Evolutionary conservation across 192 early-diverging fungal genomes (phyloP).

Genomic region (Coemansia sp.): DNA sequence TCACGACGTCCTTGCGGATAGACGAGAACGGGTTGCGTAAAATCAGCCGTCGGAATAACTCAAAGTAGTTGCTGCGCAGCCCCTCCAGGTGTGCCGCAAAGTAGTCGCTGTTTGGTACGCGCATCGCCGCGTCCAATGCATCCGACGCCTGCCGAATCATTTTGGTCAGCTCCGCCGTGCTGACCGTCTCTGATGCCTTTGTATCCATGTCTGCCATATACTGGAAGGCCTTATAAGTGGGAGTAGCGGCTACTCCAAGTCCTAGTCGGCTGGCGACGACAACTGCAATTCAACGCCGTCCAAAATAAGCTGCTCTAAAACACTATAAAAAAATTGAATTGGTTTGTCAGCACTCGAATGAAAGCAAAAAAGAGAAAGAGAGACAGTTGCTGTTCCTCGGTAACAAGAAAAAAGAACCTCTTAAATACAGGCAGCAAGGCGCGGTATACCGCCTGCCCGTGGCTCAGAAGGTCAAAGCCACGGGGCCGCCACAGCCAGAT

Average conservation of each 20-base stretch:
- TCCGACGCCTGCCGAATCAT: constrained; percentile 38
- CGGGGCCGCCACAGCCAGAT: constrained; percentile 4
- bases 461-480: constrained; percentile 6
- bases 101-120: constrained; percentile 19
- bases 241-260: neutral
- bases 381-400: neutral
- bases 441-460: neutral
- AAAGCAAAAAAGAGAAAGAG: neutral
- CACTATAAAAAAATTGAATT: neutral
- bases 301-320: neutral
- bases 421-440: neutral
- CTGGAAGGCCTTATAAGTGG: neutral
- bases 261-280: neutral
- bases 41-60: constrained; percentile 47
- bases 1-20: constrained; percentile 45
- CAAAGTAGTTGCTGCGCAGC: constrained; percentile 38
- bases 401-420: neutral
- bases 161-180: constrained; percentile 49
- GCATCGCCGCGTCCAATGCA: constrained; percentile 28
- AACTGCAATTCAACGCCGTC: neutral
- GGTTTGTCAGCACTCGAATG: neutral
- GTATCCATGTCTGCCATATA: constrained; percentile 9
- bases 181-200: constrained; percentile 17
- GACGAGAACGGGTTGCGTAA: constrained; percentile 50
- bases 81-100: constrained; percentile 40